phyloP scores from a whole-genome alignment of 148 eudicot genomes.

The Camellia japonica region DNA sequence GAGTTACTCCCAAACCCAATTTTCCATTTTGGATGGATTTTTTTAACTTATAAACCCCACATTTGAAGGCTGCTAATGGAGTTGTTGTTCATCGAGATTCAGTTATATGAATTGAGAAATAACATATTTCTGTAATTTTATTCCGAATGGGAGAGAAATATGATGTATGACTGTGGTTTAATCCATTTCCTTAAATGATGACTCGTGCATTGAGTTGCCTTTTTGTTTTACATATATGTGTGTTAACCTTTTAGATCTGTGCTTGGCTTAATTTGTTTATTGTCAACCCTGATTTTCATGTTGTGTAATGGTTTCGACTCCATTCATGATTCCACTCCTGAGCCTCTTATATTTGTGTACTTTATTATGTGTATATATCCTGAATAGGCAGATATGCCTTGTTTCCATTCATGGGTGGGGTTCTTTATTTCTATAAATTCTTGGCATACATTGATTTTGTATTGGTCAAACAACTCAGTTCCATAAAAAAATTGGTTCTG shows the following conservation, averaged over 20 bases:
- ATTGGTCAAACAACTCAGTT: no score
- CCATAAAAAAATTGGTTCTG: no score
- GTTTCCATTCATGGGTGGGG: no score
- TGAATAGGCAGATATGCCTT: not conserved
- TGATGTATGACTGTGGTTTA: not conserved
- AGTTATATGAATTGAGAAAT: not conserved
- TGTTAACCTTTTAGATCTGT: not conserved
- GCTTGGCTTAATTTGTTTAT: not conserved
- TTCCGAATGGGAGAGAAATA: not conserved
- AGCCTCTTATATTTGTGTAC: not conserved
- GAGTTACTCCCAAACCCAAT: not conserved
- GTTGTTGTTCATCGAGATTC: not conserved
- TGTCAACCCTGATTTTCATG: not conserved
- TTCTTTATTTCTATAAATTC: no score
- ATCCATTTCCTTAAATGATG: not conserved
- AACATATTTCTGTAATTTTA: conserved; percentile 7
- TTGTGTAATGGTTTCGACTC: not conserved
- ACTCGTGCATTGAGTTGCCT: no score
- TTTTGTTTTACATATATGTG: no score
- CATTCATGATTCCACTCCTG: not conserved
- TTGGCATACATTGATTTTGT: no score
- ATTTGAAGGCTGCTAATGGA: not conserved
- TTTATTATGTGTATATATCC: not conserved
- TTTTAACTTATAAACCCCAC: not conserved
- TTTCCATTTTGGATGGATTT: conserved; percentile 3